Conservation (phyloP, 2,329 filamentous ascomycete species). For the Pseudovirgaria hyperparasitica region DNA sequence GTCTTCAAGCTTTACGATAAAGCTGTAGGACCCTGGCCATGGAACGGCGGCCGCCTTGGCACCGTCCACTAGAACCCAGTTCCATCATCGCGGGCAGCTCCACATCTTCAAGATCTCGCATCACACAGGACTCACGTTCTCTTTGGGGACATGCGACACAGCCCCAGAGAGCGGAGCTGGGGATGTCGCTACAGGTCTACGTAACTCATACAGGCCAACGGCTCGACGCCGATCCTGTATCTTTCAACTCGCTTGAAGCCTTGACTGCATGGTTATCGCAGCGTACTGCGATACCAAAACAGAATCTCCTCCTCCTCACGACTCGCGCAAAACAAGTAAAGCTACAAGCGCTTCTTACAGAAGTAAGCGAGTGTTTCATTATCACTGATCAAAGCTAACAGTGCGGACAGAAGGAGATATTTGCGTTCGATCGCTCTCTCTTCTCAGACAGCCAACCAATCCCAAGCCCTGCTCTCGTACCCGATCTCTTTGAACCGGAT, state of each 20-base stretch:
- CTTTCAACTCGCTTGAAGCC: constrained; percentile 69
- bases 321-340: constrained; percentile 74
- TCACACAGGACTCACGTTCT: too few species aligned
- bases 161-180: too few species aligned
- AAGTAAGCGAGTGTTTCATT: constrained; percentile 41
- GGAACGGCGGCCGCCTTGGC: too few species aligned
- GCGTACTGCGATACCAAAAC: constrained; percentile 58
- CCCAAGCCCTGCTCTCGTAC: constrained; percentile 41
- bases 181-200: constrained; percentile 82
- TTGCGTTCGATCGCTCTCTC: constrained; percentile 70
- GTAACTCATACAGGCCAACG: constrained; percentile 87
- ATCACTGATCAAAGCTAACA: constrained; percentile 1
- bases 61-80: too few species aligned
- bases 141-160: too few species aligned
- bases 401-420: constrained; percentile 61
- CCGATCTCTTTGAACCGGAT: constrained; percentile 45
- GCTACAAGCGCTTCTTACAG: constrained; percentile 63
- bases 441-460: constrained; percentile 38
- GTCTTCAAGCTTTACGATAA: too few species aligned
- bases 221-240: constrained; percentile 63
- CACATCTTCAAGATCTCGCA: too few species aligned
- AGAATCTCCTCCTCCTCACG: constrained; percentile 80
- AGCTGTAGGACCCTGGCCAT: too few species aligned
- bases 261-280: constrained; percentile 70
- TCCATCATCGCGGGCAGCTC: too few species aligned